phyloP scores from a whole-genome alignment of 2,329 filamentous ascomycete species.

The Epichloe sp. region DNA sequence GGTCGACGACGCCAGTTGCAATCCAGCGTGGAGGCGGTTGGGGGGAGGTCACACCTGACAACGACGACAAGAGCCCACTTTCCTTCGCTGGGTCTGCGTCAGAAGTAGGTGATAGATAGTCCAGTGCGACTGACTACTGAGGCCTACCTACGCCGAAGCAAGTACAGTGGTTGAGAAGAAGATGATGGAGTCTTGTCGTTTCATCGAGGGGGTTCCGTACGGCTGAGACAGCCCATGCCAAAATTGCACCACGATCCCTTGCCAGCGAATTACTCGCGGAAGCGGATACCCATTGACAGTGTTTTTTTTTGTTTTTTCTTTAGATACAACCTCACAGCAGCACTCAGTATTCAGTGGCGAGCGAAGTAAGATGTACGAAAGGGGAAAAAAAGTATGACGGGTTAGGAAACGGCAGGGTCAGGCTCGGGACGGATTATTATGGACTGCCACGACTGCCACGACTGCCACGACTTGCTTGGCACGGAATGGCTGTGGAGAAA shows the following conservation, averaged over 20 bases:
- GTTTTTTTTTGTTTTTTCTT: too few relatives aligned
- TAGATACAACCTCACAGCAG: not conserved
- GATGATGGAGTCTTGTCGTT: conserved; percentile 10
- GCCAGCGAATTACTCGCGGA: not conserved
- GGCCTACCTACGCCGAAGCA: conserved; percentile 4
- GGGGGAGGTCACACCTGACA: conserved; percentile 1
- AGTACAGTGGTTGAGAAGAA: conserved; percentile 7
- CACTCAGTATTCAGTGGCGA: not conserved
- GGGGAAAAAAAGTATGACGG: not conserved
- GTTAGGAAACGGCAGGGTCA: not conserved
- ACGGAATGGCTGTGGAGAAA: conserved; percentile 2
- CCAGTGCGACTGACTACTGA: not conserved
- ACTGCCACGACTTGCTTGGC: not conserved
- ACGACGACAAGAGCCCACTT: conserved; percentile 5
- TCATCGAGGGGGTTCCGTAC: conserved; percentile 13
- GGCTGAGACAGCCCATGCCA: conserved; percentile 9
- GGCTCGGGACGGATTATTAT: not conserved
- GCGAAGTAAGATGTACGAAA: not conserved
- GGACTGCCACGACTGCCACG: not conserved
- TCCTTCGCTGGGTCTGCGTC: conserved; percentile 6
- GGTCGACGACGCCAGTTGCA: conserved; percentile 10
- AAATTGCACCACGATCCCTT: not conserved
- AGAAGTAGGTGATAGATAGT: conserved; percentile 4
- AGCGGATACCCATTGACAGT: too few relatives aligned
- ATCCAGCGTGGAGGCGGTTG: conserved; percentile 10